Percentiles rank a stretch among this genome's conserved stretches.
Conservation (phyloP, 176 grass and related monocot genomes). For the Metroxylon sagu region DNA sequence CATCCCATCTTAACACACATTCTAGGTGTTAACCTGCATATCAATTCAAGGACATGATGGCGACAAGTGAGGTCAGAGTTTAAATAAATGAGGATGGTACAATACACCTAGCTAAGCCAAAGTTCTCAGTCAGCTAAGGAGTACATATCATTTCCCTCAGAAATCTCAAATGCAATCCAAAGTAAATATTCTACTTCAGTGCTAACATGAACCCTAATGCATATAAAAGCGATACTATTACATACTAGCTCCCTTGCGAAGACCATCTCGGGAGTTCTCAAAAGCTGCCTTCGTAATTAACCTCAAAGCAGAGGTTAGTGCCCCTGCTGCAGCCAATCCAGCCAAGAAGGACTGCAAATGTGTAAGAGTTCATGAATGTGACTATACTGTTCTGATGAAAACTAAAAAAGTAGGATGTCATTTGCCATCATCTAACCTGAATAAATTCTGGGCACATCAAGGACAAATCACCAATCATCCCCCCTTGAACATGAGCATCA, state of each 20-base stretch:
- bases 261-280: conserved; percentile 47
- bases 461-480: conserved; percentile 87
- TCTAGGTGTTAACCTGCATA: no score
- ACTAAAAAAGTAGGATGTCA: neutral
- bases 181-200: no score
- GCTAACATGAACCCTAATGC: no score
- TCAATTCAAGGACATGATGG: no score
- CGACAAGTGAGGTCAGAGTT: no score
- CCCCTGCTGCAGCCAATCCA: conserved; percentile 50
- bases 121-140: no score
- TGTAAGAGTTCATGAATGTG: no score
- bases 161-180: no score
- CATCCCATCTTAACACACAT: no score
- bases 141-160: no score
- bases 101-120: no score
- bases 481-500: conserved; percentile 77
- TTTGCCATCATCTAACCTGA: conserved; percentile 37
- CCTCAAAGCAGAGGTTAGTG: conserved; percentile 45
- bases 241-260: conserved; percentile 65
- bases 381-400: neutral
- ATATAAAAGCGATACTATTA: conserved; percentile 2
- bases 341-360: conserved; percentile 42
- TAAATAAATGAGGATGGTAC: no score
- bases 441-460: conserved; percentile 94
- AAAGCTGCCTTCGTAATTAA: conserved; percentile 51